These are phyloP conservation scores for Laetiporus sulphureus DNA, from an alignment of 1,284 basidiomycete species.

Conservation along the genomic window DNA sequence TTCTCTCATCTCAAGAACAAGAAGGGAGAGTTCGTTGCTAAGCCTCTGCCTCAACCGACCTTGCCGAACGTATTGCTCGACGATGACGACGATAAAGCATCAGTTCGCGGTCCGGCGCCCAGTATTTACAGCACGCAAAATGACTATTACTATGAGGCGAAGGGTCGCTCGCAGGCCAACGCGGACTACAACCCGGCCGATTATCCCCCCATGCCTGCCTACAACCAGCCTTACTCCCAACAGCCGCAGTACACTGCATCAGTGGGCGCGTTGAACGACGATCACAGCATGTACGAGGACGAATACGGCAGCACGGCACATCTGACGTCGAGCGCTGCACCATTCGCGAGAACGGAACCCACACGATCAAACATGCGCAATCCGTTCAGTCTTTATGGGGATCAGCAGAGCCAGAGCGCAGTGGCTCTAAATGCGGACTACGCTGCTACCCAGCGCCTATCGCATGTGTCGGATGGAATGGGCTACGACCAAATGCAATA, in stretches of 20 bases:
- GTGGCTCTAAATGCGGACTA: conserved; percentile 14
- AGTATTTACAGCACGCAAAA: conserved; percentile 48
- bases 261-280: conserved; percentile 42
- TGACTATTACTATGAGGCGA: conserved; percentile 48
- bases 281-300: conserved; percentile 52
- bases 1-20: conserved; percentile 91
- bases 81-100: conserved; percentile 66
- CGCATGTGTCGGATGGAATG: conserved; percentile 5
- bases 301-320: conserved; percentile 57
- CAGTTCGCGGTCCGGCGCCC: conserved; percentile 47
- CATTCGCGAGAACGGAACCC: conserved; percentile 33
- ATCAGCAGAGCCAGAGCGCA: conserved; percentile 9
- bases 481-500: conserved; percentile 5
- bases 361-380: conserved; percentile 8
- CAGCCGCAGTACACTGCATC: conserved; percentile 52
- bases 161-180: conserved; percentile 34
- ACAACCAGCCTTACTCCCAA: conserved; percentile 45
- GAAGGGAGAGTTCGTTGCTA: conserved; percentile 78
- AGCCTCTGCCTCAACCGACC: conserved; percentile 92
- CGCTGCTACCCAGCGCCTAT: conserved; percentile 12
- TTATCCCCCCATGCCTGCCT: conserved; percentile 61
- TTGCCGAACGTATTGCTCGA: conserved; percentile 88
- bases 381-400: conserved; percentile 14
- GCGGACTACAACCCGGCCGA: conserved; percentile 31
- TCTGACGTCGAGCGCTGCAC: conserved; percentile 47